phyloP scores from a whole-genome alignment of 2,329 filamentous ascomycete species.

The Fusarium sp. region DNA sequence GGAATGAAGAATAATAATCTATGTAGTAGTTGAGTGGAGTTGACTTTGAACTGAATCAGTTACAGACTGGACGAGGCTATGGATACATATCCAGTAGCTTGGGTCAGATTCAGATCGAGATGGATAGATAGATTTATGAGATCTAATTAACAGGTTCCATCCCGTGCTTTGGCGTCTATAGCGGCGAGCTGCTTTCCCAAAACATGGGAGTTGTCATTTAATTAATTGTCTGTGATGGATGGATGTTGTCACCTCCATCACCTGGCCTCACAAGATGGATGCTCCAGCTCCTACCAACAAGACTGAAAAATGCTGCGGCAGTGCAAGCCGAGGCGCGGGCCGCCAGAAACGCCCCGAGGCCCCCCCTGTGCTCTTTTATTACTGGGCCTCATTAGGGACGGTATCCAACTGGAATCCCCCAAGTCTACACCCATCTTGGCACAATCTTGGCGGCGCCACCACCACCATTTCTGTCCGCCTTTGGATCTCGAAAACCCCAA shows the following conservation, averaged over 20 bases:
- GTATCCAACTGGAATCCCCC: slow-evolving; percentile 4
- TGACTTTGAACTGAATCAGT: neutral
- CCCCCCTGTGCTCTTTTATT: neutral
- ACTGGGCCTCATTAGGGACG: neutral
- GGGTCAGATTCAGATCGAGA: neutral
- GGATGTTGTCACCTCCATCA: neutral
- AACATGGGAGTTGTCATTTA: neutral
- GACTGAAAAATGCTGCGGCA: neutral
- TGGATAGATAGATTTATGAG: neutral
- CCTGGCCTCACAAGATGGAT: neutral
- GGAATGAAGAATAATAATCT: neutral
- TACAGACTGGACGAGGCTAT: neutral
- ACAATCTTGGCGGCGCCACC: slow-evolving; percentile 34
- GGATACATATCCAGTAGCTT: neutral
- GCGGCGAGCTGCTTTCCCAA: neutral
- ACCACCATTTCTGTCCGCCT: neutral
- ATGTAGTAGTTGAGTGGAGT: neutral
- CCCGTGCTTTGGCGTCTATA: slow-evolving; percentile 4
- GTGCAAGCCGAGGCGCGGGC: neutral
- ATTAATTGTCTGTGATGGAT: neutral
- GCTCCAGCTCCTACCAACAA: neutral
- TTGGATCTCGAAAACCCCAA: neutral
- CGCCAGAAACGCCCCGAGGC: neutral
- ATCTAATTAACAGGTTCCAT: neutral
- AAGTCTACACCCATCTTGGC: slow-evolving; percentile 22